Evolutionary conservation across 345 rosid species (phyloP).

Genomic region (Boechera stricta): DNA sequence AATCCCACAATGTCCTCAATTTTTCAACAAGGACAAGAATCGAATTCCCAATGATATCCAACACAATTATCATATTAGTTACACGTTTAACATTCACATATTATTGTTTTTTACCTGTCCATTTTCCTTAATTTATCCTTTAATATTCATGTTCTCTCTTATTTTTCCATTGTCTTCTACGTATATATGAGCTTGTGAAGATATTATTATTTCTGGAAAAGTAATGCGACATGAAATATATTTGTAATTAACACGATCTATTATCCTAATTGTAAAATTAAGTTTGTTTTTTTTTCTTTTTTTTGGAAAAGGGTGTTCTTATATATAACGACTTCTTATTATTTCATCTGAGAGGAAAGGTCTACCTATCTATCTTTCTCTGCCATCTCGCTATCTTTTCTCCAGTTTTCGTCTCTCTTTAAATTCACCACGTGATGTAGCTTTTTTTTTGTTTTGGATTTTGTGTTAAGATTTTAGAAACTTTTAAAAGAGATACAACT

Average conservation of each 20-base stretch:
- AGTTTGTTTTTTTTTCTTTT: not conserved
- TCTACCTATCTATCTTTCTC: not conserved
- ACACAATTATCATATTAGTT: not conserved
- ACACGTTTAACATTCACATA: slow-evolving; percentile 19
- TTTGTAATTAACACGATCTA: not conserved
- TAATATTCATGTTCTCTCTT: not conserved
- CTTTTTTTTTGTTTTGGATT: not conserved
- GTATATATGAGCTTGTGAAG: not conserved
- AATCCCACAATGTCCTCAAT: not conserved
- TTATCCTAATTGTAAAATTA: not conserved
- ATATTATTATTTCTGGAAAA: not conserved
- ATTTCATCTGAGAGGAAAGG: slow-evolving; percentile 2
- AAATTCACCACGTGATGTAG: slow-evolving; percentile 17
- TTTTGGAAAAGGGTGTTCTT: not conserved
- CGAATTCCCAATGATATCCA: not conserved
- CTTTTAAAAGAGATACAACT: too few relatives aligned
- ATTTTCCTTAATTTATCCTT: not conserved
- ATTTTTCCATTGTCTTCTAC: not conserved
- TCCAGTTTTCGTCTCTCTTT: not conserved
- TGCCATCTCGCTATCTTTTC: not conserved
- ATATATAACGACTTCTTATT: not conserved
- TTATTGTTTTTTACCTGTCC: not conserved
- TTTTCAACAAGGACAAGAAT: not conserved
- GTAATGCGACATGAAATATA: not conserved
- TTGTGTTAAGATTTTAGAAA: too few relatives aligned